A percentile compares a stretch with the other conserved stretches of the same genome.
Evolutionary conservation across 2,329 filamentous ascomycete genomes (phyloP).

Genomic region (Arachnomyces sp.): DNA sequence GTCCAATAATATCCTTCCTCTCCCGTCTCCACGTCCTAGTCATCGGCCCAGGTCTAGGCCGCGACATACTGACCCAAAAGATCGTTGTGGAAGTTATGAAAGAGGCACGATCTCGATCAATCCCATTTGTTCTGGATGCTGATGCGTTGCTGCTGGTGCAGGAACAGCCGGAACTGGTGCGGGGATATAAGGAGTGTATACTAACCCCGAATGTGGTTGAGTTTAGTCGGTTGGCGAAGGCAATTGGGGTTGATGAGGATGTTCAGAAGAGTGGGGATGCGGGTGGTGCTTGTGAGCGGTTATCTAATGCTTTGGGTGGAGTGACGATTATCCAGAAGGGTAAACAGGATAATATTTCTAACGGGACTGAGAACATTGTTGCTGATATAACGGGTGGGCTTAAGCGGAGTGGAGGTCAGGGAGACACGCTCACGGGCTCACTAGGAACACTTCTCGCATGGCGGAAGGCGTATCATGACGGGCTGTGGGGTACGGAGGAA

Average conservation of each 20-base stretch:
- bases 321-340: slow-evolving; percentile 93
- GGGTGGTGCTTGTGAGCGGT: slow-evolving; percentile 54
- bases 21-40: slow-evolving; percentile 85
- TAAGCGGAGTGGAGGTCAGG: slow-evolving; percentile 90
- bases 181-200: slow-evolving; percentile 75
- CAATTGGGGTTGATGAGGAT: slow-evolving; percentile 57
- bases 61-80: slow-evolving; percentile 82
- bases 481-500: slow-evolving; percentile 59
- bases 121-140: slow-evolving; percentile 85
- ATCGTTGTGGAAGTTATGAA: slow-evolving; percentile 72
- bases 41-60: slow-evolving; percentile 82
- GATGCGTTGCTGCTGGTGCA: slow-evolving; percentile 78
- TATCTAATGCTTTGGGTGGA: slow-evolving; percentile 72
- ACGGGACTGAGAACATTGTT: slow-evolving; percentile 66
- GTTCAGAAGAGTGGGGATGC: slow-evolving; percentile 24
- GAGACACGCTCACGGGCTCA: slow-evolving; percentile 86
- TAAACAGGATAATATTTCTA: slow-evolving; percentile 69
- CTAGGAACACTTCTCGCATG: slow-evolving; percentile 85
- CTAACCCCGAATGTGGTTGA: slow-evolving; percentile 94
- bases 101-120: slow-evolving; percentile 61
- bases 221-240: slow-evolving; percentile 73
- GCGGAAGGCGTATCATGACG: slow-evolving; percentile 77
- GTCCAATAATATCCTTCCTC: slow-evolving; percentile 69
- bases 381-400: slow-evolving; percentile 72
- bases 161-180: slow-evolving; percentile 65